These are phyloP conservation scores for Gossypium anomalum DNA, from an alignment of 345 rosid species.

Conservation along the genomic window DNA sequence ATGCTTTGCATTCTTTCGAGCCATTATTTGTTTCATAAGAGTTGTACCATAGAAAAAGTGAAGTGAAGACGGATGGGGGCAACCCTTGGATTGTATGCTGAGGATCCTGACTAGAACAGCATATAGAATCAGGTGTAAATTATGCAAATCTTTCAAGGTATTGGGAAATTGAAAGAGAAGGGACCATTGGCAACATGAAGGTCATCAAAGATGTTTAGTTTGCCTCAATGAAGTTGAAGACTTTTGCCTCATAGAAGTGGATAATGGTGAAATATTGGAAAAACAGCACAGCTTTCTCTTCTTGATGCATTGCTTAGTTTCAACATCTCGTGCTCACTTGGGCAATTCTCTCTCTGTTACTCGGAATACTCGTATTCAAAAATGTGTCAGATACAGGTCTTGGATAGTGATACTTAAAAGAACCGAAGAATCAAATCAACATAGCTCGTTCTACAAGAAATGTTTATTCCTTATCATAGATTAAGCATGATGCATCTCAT, in stretches of 20 bases:
- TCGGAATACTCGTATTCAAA: too few relatives aligned
- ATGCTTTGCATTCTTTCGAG: conserved; percentile 1
- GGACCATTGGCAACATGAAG: background rate
- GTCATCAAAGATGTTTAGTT: background rate
- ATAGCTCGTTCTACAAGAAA: background rate
- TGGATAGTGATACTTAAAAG: too few relatives aligned
- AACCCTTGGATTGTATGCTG: background rate
- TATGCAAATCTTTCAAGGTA: background rate
- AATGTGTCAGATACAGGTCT: too few relatives aligned
- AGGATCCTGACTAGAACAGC: background rate
- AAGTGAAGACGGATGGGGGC: background rate
- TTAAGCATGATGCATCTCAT: background rate
- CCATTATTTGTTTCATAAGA: too few relatives aligned
- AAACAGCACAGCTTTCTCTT: background rate
- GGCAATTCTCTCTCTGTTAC: background rate
- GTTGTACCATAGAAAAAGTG: background rate
- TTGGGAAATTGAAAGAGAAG: background rate
- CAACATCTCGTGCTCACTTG: background rate
- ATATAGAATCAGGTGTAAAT: background rate
- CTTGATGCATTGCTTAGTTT: background rate
- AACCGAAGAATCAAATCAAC: too few relatives aligned
- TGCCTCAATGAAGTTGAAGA: background rate
- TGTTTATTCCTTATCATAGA: background rate
- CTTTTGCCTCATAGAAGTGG: background rate
- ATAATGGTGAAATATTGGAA: background rate